These are phyloP conservation scores for Ammopiptanthus mongolicus DNA, from an alignment of 306 rosid genomes.

Conservation along the genomic window DNA sequence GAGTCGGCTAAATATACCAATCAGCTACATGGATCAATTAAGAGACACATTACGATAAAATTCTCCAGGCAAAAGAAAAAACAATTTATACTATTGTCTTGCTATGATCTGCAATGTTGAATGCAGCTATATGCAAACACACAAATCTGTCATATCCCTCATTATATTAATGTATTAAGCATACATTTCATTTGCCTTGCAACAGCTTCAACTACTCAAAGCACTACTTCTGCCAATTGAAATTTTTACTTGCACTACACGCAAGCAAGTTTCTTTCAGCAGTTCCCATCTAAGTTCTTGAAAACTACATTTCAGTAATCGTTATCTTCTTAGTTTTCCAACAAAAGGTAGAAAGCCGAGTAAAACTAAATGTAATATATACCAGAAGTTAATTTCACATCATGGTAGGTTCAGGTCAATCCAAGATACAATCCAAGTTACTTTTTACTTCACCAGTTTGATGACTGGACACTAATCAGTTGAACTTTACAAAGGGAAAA, in stretches of 20 bases:
- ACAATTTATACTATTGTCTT: neutral
- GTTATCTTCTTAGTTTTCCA: neutral
- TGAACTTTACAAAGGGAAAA: neutral
- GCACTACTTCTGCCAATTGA: neutral
- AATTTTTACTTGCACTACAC: neutral
- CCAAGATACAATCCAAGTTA: conserved; percentile 1
- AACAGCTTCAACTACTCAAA: neutral
- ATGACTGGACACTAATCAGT: neutral
- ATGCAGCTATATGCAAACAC: neutral
- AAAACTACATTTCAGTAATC: neutral
- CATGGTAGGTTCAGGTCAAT: neutral
- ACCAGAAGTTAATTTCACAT: neutral
- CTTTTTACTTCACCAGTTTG: neutral
- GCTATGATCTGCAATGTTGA: neutral
- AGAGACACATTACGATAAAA: neutral
- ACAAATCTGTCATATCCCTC: neutral
- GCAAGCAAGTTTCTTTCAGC: neutral
- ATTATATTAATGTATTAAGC: neutral
- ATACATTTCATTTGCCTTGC: neutral
- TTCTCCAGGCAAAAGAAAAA: neutral
- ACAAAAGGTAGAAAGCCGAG: neutral
- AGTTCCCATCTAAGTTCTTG: neutral
- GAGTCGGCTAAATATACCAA: no score
- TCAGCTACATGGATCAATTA: no score
- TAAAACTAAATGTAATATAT: neutral